Conservation (phyloP, 345 rosid species). For the Viola odorata region DNA sequence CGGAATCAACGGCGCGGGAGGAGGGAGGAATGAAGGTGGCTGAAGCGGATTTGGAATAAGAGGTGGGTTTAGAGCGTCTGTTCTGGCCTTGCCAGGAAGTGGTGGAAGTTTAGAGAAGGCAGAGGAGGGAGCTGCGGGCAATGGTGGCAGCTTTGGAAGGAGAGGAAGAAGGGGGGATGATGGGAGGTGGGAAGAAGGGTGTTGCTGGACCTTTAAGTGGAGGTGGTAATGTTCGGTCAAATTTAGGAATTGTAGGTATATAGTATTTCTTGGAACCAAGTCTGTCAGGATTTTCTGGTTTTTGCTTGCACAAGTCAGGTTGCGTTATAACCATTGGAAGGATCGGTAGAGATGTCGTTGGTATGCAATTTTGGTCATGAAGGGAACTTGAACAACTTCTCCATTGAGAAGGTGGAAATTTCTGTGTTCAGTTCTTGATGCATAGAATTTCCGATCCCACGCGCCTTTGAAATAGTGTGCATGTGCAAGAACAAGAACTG, state of each 20-base stretch:
- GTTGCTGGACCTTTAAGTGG: constrained; percentile 34
- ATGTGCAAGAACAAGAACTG: constrained; percentile 4
- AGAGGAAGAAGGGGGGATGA: constrained; percentile 44
- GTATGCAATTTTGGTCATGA: too few species aligned
- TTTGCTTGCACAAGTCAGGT: constrained; percentile 55
- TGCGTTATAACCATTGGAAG: too few species aligned
- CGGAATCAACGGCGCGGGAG: constrained; percentile 32
- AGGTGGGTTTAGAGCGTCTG: constrained; percentile 17
- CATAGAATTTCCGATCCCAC: not conserved
- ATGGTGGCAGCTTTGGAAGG: constrained; percentile 36
- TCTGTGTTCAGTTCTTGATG: not conserved
- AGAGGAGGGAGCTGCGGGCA: constrained; percentile 24
- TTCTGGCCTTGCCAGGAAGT: too few species aligned
- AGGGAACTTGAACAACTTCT: too few species aligned
- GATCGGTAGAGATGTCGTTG: too few species aligned
- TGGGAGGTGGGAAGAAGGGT: constrained; percentile 27
- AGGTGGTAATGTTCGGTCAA: constrained; percentile 33
- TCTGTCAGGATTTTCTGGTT: constrained; percentile 27
- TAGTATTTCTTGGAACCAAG: constrained; percentile 13
- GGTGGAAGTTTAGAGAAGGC: constrained; percentile 20
- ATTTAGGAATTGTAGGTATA: not conserved
- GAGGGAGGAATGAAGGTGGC: constrained; percentile 16
- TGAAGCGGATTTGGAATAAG: constrained; percentile 17
- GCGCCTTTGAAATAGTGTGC: constrained; percentile 4
- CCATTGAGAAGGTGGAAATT: not conserved